These are phyloP conservation scores for Trichocomaceae sp. DNA, from an alignment of 2,329 filamentous ascomycete genomes.

Conservation along the genomic window DNA sequence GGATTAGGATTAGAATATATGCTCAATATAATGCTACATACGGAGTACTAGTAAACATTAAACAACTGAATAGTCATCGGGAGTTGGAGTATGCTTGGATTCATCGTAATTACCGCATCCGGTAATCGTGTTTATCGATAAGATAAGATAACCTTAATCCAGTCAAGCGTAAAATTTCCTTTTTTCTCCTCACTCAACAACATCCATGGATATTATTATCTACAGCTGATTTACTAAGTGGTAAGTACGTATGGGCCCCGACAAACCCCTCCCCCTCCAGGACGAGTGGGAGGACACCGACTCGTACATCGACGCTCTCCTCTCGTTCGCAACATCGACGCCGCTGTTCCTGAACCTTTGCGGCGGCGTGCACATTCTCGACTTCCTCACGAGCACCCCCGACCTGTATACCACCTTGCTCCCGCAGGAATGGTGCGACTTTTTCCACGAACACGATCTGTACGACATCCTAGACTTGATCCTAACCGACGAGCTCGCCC, in stretches of 20 bases:
- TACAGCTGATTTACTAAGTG: too few species aligned
- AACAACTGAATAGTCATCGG: too few species aligned
- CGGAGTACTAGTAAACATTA: too few species aligned
- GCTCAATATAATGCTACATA: too few species aligned
- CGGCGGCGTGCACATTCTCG: constrained; percentile 92
- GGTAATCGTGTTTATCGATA: not conserved
- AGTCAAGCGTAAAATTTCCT: not conserved
- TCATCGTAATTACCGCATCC: too few species aligned
- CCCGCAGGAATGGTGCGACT: constrained; percentile 72
- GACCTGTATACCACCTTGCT: constrained; percentile 74
- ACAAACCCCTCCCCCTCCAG: constrained; percentile 57
- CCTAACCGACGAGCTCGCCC: constrained; percentile 65
- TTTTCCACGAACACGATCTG: constrained; percentile 64
- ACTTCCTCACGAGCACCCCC: constrained; percentile 84
- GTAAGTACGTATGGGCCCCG: too few species aligned
- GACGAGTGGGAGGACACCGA: constrained; percentile 65
- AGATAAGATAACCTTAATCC: too few species aligned
- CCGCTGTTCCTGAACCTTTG: constrained; percentile 80
- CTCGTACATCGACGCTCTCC: constrained; percentile 69
- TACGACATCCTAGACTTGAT: constrained; percentile 74
- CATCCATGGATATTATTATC: too few species aligned
- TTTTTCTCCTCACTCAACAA: too few species aligned
- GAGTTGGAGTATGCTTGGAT: too few species aligned
- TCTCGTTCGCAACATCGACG: constrained; percentile 68
- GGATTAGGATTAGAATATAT: too few species aligned